Base-by-base conservation (phyloP, 768 basidiomycete species). In the Dacryopinax primogenitus region DNA sequence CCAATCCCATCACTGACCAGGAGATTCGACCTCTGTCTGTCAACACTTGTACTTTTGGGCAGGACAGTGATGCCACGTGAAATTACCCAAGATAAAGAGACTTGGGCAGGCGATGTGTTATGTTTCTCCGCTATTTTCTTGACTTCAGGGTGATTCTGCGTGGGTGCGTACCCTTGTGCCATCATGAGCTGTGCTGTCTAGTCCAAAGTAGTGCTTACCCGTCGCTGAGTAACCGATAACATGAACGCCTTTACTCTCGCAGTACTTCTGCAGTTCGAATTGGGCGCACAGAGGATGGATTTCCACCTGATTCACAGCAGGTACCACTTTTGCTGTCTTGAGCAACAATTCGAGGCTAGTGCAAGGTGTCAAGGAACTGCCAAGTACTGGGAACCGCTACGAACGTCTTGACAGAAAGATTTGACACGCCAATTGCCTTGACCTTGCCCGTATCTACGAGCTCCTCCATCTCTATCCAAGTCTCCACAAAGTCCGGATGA, bases 11-110 rank as follows among this genome's bases (percentile, higher is more conserved):
- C 33, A 73, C 77, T 63, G 64, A 82, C 82, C 23, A 70, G 77
- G 35, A 83, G 66, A 66, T 84, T 84, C 65, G 79, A 77, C 69
- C 76, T 78, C 72, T 84, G 82, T 45, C 79, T 74, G n/a, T 77
- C 76, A n/a, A 70, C 70, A 65, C 82, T 76, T 21, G 73, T 72
- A 64, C 80, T 82, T 74, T 81, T 82, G 1, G 83, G 81, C 1
- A 83, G 73, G 3, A 78, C 75, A 23, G 75, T 71, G 3, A 77
- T 77, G 0, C 79, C 78, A 30, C 81, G 73, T 15, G 78, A 75
- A 44, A 82, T 61, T 67, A 82, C 79, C 83, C 83, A 84, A 0
- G 79, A 78, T 7, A 84, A 72, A 28, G 78, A 77, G 36, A 84
- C 72, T 70, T 83, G 82, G 3, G 76, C 79, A 1, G 81, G 74